phyloP scores from a whole-genome alignment of 345 rosid genomes.

The Viola odorata region DNA sequence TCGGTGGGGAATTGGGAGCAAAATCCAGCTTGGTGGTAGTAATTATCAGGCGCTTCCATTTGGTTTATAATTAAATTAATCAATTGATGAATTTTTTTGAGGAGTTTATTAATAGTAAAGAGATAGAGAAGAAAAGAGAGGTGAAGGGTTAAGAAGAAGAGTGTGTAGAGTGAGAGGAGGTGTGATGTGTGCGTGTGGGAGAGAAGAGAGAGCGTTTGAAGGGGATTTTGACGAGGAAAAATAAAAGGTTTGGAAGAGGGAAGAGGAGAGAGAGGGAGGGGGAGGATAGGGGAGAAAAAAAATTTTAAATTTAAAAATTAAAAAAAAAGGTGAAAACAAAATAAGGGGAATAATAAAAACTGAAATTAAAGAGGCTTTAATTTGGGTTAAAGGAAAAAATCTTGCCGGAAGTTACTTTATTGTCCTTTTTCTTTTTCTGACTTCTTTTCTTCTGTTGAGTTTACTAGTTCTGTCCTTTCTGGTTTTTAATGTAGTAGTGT shows the following conservation, averaged over 20 bases:
- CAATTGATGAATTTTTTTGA: not conserved
- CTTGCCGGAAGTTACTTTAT: constrained; percentile 21
- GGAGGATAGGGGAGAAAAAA: not conserved
- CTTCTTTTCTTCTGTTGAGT: not conserved
- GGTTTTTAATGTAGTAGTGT: not conserved
- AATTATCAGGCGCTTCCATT: constrained; percentile 28
- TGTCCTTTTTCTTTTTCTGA: constrained; percentile 27
- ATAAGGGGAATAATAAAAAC: not conserved
- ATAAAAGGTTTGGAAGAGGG: not conserved
- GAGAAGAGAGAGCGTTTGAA: constrained; percentile 36
- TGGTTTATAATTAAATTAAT: not conserved
- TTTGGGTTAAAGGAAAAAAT: constrained; percentile 22
- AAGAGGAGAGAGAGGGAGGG: not conserved
- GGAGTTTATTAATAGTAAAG: not conserved
- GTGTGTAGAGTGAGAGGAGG: constrained; percentile 12
- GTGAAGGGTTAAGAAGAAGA: constrained; percentile 16
- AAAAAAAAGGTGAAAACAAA: constrained; percentile 1
- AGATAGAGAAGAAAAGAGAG: not conserved
- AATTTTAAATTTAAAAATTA: not conserved
- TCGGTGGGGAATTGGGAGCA: constrained; percentile 34
- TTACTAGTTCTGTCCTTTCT: not conserved
- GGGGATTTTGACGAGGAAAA: constrained; percentile 42
- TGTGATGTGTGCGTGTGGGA: constrained; percentile 7
- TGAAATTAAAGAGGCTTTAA: constrained; percentile 23
- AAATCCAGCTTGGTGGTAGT: constrained; percentile 17